Base-by-base conservation (phyloP, 2,329 filamentous ascomycete genomes). In the Diaporthe vaccinii region DNA sequence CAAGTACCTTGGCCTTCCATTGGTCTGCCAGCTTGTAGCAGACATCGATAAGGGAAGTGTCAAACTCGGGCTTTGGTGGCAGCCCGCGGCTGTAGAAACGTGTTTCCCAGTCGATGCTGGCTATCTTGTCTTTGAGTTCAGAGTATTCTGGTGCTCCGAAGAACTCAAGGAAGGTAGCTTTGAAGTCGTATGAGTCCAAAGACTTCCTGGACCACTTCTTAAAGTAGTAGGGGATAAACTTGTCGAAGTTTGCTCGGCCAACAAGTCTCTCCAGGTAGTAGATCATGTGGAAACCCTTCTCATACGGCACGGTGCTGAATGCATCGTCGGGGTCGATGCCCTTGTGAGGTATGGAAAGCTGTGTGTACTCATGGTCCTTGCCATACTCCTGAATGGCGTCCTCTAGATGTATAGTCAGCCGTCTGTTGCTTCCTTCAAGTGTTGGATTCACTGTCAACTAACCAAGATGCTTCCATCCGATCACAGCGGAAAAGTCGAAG, bases 201-300 rank as follows among this genome's bases (percentile, higher is more conserved):
- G 95, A 98, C 84, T 95, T 96, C 81, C 91, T 91, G 74, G 94
- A 92, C 90, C 93, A 98, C 53, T 90, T 94, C 41, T 89, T 92
- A 83, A 98, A 98, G 86, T 98, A 98, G 84, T 98, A 92, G 22
- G 96, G 95, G 81, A 98, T 98, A 84, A 98, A 99, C 79, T 92
- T 93, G 87, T 98, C 95, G 86, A 97, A 99, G 82, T 94, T 93
- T n/a, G 93, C 89, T 76, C 94, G 93, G 49, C 95, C 94, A 5
- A 98, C 89, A 1, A 98, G 87, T 62, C 93, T 93, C 81, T 99
- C 97, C 20, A 99, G 91, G 80, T 96, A 93, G 84, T 95, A 98
- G 61, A 99, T 88, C 84, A 98, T 97, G 81, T 94, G 94, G 85
- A 98, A 98, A 4, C 96, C 96, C 85, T 99, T 98, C 83, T 98